phyloP scores from a whole-genome alignment of 352 stramenopile genomes.

The Blastocystis sp. region DNA sequence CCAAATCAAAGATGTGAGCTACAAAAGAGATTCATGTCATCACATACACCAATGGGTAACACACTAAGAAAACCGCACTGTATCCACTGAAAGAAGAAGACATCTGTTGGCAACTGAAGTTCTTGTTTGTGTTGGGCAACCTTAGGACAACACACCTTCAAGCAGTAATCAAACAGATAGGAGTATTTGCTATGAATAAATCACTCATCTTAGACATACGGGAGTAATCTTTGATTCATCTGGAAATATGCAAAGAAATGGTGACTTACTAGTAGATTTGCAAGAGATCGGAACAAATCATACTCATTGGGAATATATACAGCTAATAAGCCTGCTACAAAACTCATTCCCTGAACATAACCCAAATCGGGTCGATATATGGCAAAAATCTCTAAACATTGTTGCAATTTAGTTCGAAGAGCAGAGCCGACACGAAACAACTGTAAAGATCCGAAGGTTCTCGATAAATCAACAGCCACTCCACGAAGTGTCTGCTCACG shows the following conservation, averaged over 20 bases:
- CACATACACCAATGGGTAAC: not conserved
- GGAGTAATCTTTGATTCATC: slow-evolving; percentile 9
- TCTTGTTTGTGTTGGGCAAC: not conserved
- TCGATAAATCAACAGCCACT: slow-evolving; percentile 2
- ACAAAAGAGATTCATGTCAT: too few relatives aligned
- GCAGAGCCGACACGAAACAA: slow-evolving; percentile 9
- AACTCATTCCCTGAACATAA: slow-evolving; percentile 33
- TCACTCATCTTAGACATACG: not conserved
- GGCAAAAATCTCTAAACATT: slow-evolving; percentile 18
- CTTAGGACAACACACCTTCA: not conserved
- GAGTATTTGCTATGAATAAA: slow-evolving; percentile 6
- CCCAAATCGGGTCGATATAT: slow-evolving; percentile 19
- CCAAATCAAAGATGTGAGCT: not conserved
- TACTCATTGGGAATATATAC: slow-evolving; percentile 8
- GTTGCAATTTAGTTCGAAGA: not conserved
- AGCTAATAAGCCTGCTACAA: not conserved
- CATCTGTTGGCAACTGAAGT: not conserved
- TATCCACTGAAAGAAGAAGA: slow-evolving; percentile 51
- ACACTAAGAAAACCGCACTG: slow-evolving; percentile 22
- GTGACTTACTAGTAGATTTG: not conserved
- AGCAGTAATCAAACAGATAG: not conserved
- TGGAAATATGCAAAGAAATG: slow-evolving; percentile 39
- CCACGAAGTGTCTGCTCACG: not conserved
- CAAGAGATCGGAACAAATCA: not conserved
- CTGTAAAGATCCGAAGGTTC: not conserved